phyloP scores from a whole-genome alignment of 1,284 basidiomycete genomes.

The Cutaneotrichosporon sp. region DNA sequence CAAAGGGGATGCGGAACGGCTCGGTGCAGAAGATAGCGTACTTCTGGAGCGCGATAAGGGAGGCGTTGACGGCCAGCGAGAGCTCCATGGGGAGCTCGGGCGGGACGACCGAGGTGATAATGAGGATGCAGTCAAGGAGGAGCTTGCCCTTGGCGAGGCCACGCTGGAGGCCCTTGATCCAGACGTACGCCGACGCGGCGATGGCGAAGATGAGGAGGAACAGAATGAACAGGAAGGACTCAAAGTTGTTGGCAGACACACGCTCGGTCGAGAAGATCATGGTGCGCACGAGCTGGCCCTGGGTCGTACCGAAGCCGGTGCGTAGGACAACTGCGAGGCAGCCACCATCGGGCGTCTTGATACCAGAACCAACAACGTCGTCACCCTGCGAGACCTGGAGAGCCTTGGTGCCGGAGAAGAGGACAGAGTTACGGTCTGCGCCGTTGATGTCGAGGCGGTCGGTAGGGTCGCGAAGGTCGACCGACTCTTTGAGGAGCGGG shows the following conservation, averaged over 20 bases:
- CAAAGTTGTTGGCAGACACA: conserved; percentile 88
- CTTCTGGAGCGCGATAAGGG: conserved; percentile 87
- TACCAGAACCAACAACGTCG: conserved; percentile 43
- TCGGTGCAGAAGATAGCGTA: conserved; percentile 95
- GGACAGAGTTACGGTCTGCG: conserved; percentile 77
- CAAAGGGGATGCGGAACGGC: conserved; percentile 91
- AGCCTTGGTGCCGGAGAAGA: conserved; percentile 93
- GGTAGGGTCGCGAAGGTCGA: conserved; percentile 72
- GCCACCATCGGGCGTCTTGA: conserved; percentile 72
- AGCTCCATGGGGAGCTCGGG: conserved; percentile 96
- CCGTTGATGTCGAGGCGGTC: conserved; percentile 81
- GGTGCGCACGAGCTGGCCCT: conserved; percentile 90
- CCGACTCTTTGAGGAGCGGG: conserved; percentile 86
- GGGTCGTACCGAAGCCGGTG: conserved; percentile 94
- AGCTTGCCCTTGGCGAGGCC: conserved; percentile 90
- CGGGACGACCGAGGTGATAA: conserved; percentile 92
- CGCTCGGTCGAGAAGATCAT: conserved; percentile 98
- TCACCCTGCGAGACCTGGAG: conserved; percentile 68
- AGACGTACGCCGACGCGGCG: conserved; percentile 92
- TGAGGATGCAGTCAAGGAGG: conserved; percentile 86
- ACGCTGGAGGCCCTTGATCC: conserved; percentile 89
- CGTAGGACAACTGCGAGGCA: conserved; percentile 86
- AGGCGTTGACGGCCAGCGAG: conserved; percentile 89
- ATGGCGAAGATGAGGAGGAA: conserved; percentile 95
- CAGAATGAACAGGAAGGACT: conserved; percentile 92